Conservation (phyloP, 345 rosid species). For the Mallotus nudiflorus region DNA sequence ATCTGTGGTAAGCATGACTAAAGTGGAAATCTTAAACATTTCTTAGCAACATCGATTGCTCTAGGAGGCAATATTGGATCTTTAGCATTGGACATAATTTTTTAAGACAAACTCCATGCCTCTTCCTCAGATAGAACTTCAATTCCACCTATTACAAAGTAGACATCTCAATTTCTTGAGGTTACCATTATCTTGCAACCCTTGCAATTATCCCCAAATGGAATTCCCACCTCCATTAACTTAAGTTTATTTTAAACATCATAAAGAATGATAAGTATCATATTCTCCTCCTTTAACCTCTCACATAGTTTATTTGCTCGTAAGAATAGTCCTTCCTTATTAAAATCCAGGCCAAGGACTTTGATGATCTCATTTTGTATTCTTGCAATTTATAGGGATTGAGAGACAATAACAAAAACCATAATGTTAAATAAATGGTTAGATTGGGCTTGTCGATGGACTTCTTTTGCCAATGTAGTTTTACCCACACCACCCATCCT, state of each 20-base stretch:
- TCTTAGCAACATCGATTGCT: not conserved
- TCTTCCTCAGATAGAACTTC: not conserved
- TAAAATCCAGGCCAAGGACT: too few relatives aligned
- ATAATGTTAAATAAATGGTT: too few relatives aligned
- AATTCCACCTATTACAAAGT: not conserved
- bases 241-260: conserved; percentile 8
- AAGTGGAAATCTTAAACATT: too few relatives aligned
- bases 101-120: conserved; percentile 1
- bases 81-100: not conserved
- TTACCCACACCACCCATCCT: too few relatives aligned
- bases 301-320: not conserved
- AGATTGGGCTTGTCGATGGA: too few relatives aligned
- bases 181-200: not conserved
- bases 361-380: too few relatives aligned
- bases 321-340: too few relatives aligned
- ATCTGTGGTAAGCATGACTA: conserved; percentile 15
- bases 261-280: conserved; percentile 8
- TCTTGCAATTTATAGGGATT: too few relatives aligned
- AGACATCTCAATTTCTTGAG: not conserved
- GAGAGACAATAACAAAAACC: too few relatives aligned
- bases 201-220: not conserved
- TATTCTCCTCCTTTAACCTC: not conserved
- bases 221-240: too few relatives aligned
- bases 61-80: not conserved
- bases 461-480: too few relatives aligned